Evolutionary conservation across 345 rosid species (phyloP), one percentile per base, ranked within the genome.

Genomic region (Conringia planisiliqua): DNA sequence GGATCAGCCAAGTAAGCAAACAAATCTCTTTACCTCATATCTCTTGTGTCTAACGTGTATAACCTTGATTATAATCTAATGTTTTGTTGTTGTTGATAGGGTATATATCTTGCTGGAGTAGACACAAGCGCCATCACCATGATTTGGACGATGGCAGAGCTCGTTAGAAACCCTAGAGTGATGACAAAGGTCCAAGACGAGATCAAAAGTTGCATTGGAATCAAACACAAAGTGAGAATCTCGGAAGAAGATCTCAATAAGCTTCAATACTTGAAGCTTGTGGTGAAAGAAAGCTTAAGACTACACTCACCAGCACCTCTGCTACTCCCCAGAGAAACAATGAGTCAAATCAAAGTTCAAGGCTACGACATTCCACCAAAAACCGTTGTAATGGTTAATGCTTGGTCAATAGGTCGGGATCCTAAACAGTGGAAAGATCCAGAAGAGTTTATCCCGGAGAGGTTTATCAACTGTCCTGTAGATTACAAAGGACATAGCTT

Each of bases 251-350:
- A 81, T 27, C 10, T 82, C 0, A 77, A 80, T 13, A 27, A 83
- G 3, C 81, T 83, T 40, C 56, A 68, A 4, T 86, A 79, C 66
- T 70, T 79, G 2, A 84, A 84, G 68, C 60, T 80, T 42, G 42
- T 82, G 16, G 68, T 85, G 8, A 86, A 85, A 56, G 93, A 86
- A 77, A 80, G 77, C 11, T 48, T 82, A 14, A 80, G 92, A 32
- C 38, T 88, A 67, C 88, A 82, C 14, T 88, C 89, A 55, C 79
- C 90, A 16, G 80, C 39, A 2, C 84, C 87, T 5, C 68, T 85
- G 4, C 60, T 86, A n/a, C 12, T 82, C 0, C 51, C 87, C 18
- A 78, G 89, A 75, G 80, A 85, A 66, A 18, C 84, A 9, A 14
- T 81, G 36, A 48, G 74, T 1, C 63, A 43, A 2, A 50, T 71